Evolutionary conservation across 345 rosid genomes (phyloP).

Genomic region (Hibiscus syriacus): DNA sequence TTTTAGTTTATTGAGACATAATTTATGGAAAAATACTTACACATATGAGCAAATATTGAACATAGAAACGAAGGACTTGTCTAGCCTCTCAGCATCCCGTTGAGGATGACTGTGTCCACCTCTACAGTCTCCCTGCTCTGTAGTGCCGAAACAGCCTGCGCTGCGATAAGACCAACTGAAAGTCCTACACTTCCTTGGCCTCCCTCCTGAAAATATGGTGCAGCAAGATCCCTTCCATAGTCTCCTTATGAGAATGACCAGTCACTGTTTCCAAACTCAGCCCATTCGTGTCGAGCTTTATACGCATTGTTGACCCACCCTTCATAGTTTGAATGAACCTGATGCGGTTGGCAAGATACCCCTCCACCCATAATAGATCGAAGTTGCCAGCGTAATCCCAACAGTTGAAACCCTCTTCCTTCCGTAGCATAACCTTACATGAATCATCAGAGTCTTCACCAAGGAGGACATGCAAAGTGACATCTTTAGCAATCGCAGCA

Average conservation of each 20-base stretch:
- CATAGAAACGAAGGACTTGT: too few relatives aligned
- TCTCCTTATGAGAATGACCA: constrained; percentile 40
- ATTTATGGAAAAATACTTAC: too few relatives aligned
- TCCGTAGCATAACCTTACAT: too few relatives aligned
- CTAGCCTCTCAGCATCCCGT: constrained; percentile 50
- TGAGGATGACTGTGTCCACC: constrained; percentile 40
- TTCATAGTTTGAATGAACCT: constrained; percentile 26
- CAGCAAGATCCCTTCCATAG: constrained; percentile 29
- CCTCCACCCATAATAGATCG: constrained; percentile 50
- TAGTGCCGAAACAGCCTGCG: too few relatives aligned
- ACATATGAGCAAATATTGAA: too few relatives aligned
- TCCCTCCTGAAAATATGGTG: constrained; percentile 24
- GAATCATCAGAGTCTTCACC: too few relatives aligned
- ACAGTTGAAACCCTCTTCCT: too few relatives aligned
- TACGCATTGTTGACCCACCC: constrained; percentile 45
- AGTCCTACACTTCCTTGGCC: constrained; percentile 42
- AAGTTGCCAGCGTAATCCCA: too few relatives aligned
- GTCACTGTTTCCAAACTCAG: constrained; percentile 26
- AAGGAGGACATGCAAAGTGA: constrained; percentile 79
- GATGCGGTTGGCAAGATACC: constrained; percentile 26
- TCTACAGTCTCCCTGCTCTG: constrained; percentile 63
- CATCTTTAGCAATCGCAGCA: constrained; percentile 97
- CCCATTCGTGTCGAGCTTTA: constrained; percentile 41
- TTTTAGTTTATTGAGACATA: too few relatives aligned
- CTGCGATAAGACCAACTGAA: constrained; percentile 55